Base-by-base conservation (phyloP, 352 stramenopile species). In the Elongisporangium anandrum region DNA sequence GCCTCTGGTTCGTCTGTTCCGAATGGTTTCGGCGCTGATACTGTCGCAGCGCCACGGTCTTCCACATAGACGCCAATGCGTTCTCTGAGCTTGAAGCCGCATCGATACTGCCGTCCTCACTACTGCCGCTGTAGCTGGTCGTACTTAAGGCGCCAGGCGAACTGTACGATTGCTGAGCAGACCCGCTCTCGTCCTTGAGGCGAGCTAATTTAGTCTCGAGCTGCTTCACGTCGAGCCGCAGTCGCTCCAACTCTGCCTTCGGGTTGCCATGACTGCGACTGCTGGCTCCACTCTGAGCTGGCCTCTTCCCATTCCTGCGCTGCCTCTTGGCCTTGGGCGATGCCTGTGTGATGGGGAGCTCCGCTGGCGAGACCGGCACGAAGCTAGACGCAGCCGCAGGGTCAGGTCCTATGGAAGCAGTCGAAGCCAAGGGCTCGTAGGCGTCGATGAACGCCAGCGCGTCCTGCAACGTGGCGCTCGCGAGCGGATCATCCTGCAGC, bases 401-500 rank as follows among this genome's bases (percentile, higher is more conserved):
- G 8, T 7, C 10, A 17, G 9, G 10, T 3, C 34, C 34, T 15
- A 17, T 17, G 34, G 34, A 12, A 7, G 12, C 8, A 8, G 29
- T 8, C 6, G 6, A 8, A 13, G 5, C 29, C 29, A 8, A 15
- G 9, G 29, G 19, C 10, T 49, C 45, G n/a, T 38, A 64, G 6
- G 50, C 56, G 1, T 68, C 62, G 24, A 68, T 64, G 57, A 68
- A 61, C 7, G 62, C 47, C n/a, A 68, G 20, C 8, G 57, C 57
- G 23, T 68, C 62, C 47, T 57, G 52, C 29, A 64, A 21, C 13
- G 60, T 49, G 6, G 23, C 16, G 13, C 9, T 52, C 10, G 57
- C 52, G 17, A 57, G 56, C 4, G 9, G 29, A 9, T 41, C 29
- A 8, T 41, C 29, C 5, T 15, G 5, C 5, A 41, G 24, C 24